Conservation (phyloP, 345 rosid species). For the Citrus australasica region DNA sequence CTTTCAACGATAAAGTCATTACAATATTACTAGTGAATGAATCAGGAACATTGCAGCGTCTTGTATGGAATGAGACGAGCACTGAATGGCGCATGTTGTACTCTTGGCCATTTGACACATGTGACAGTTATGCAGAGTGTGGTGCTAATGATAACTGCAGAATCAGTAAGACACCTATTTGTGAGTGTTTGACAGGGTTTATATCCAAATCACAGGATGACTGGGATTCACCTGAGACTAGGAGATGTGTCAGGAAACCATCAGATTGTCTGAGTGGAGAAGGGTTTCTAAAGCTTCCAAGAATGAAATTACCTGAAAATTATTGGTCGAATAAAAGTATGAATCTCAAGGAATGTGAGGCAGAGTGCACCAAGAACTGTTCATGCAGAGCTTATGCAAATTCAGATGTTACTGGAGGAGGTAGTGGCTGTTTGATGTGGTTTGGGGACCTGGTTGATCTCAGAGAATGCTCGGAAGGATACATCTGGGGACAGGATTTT, state of each 20-base stretch:
- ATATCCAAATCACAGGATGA: not conserved
- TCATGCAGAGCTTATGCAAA: slow-evolving; percentile 32
- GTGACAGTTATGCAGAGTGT: slow-evolving; percentile 29
- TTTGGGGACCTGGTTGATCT: slow-evolving; percentile 27
- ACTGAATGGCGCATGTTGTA: not conserved
- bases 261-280: slow-evolving; percentile 15
- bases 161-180: not conserved
- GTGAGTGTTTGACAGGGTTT: slow-evolving; percentile 20
- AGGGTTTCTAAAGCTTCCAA: slow-evolving; percentile 28
- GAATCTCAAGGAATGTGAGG: slow-evolving; percentile 23
- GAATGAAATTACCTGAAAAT: slow-evolving; percentile 22
- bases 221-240: slow-evolving; percentile 4
- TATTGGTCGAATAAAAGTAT: slow-evolving; percentile 12
- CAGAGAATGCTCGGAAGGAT: not conserved
- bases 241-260: not conserved
- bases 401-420: slow-evolving; percentile 16
- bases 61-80: slow-evolving; percentile 14
- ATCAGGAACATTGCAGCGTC: slow-evolving; percentile 19
- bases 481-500: slow-evolving; percentile 25
- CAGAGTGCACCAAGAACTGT: slow-evolving; percentile 24
- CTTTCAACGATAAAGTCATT: slow-evolving; percentile 11
- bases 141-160: slow-evolving; percentile 28
- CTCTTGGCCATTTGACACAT: slow-evolving; percentile 22
- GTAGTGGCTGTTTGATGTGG: slow-evolving; percentile 39
- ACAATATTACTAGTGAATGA: slow-evolving; percentile 16